phyloP scores from a whole-genome alignment of 305 asterid species.

The Fraxinus dipetala region DNA sequence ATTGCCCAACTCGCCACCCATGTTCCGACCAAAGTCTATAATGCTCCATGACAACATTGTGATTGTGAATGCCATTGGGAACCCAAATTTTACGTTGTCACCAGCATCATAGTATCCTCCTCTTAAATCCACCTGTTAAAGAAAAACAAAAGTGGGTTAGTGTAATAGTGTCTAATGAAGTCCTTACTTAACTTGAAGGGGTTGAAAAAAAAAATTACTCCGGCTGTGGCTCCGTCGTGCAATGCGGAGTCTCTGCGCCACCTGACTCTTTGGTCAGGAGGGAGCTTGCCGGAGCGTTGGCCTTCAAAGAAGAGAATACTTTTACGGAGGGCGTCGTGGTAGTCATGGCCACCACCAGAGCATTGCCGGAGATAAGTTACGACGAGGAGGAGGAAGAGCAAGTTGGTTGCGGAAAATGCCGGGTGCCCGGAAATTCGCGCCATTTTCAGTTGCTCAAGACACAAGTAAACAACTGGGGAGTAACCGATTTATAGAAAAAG shows the following conservation, averaged over 20 bases:
- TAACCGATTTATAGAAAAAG: slow-evolving; percentile 12
- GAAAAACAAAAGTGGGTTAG: neutral
- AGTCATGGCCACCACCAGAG: slow-evolving; percentile 45
- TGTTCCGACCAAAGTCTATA: slow-evolving; percentile 60
- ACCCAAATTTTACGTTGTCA: slow-evolving; percentile 76
- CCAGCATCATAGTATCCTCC: slow-evolving; percentile 91
- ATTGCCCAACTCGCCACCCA: slow-evolving; percentile 51
- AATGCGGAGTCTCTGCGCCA: slow-evolving; percentile 84
- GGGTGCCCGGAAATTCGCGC: slow-evolving; percentile 51
- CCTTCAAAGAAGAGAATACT: slow-evolving; percentile 90
- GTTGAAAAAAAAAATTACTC: slow-evolving; percentile 28
- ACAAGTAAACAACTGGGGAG: slow-evolving; percentile 21
- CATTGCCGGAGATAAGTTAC: neutral
- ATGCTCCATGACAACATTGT: slow-evolving; percentile 81
- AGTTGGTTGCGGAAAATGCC: slow-evolving; percentile 26
- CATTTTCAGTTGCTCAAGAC: slow-evolving; percentile 48
- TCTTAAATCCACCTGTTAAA: slow-evolving; percentile 52
- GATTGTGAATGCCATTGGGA: slow-evolving; percentile 79
- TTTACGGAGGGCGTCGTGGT: slow-evolving; percentile 74
- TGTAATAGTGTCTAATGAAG: neutral
- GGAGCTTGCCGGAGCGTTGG: slow-evolving; percentile 85
- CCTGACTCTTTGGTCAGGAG: slow-evolving; percentile 68
- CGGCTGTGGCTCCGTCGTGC: slow-evolving; percentile 73
- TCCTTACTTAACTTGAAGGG: neutral
- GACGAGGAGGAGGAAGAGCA: slow-evolving; percentile 25